Conservation (phyloP, 2,329 filamentous ascomycete genomes). For the Exophiala sp. region DNA sequence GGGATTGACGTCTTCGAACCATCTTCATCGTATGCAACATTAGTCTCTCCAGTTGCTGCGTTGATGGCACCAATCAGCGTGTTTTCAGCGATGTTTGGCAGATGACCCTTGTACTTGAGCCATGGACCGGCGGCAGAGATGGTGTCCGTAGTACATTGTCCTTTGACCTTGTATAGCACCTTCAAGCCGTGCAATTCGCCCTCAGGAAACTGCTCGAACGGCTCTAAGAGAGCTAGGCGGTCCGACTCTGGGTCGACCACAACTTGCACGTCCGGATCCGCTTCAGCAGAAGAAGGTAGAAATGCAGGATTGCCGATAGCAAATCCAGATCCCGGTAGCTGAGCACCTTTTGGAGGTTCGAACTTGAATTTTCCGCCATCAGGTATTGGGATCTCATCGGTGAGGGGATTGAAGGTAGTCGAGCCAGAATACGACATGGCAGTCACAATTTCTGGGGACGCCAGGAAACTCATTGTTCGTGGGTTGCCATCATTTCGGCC, state of each 20-base stretch:
- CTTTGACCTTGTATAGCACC: slow-evolving; percentile 92
- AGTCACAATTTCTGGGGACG: slow-evolving; percentile 93
- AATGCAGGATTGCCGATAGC: slow-evolving; percentile 73
- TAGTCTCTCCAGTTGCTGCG: slow-evolving; percentile 86
- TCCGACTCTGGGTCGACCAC: slow-evolving; percentile 82
- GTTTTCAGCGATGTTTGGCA: slow-evolving; percentile 96
- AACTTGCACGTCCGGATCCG: slow-evolving; percentile 68
- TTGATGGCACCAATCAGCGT: slow-evolving; percentile 94
- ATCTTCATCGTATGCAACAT: slow-evolving; percentile 83
- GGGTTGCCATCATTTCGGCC: slow-evolving; percentile 96
- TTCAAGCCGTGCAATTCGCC: slow-evolving; percentile 71
- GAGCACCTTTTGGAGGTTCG: slow-evolving; percentile 62
- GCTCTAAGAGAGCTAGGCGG: slow-evolving; percentile 85
- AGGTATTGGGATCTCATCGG: slow-evolving; percentile 75
- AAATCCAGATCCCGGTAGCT: slow-evolving; percentile 70
- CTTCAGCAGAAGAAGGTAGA: slow-evolving; percentile 66
- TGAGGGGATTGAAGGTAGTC: slow-evolving; percentile 95
- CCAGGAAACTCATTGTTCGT: slow-evolving; percentile 97
- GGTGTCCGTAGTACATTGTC: slow-evolving; percentile 98
- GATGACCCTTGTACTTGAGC: slow-evolving; percentile 99
- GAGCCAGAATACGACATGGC: slow-evolving; percentile 90
- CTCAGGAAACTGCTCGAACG: slow-evolving; percentile 78
- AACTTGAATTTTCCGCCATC: slow-evolving; percentile 83
- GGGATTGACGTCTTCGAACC: slow-evolving; percentile 75
- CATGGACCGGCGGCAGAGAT: slow-evolving; percentile 96